Conservation (phyloP, 306 rosid genomes). For the Biancaea sappan region DNA sequence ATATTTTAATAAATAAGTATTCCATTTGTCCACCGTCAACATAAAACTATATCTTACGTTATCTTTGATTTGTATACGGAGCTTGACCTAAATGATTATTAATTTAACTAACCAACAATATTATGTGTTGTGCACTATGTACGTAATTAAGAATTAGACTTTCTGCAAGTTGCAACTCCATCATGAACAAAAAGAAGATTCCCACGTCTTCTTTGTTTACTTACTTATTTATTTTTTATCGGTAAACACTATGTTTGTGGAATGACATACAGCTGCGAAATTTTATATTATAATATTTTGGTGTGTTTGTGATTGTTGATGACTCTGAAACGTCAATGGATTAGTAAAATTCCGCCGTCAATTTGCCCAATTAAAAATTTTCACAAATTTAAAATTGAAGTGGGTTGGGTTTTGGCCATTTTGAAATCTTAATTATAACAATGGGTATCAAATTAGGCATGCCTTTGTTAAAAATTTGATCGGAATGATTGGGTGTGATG, state of each 20-base stretch:
- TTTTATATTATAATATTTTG: background rate
- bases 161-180: constrained; percentile 37
- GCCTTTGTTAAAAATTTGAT: no score
- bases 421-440: no score
- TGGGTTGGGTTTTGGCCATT: background rate
- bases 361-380: background rate
- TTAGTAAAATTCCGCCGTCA: background rate
- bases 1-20: background rate
- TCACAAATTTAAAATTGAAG: no score
- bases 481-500: no score
- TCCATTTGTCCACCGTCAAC: constrained; percentile 35
- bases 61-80: constrained; percentile 9
- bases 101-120: background rate
- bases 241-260: background rate
- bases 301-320: background rate
- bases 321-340: background rate
- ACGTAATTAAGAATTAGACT: background rate
- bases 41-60: background rate
- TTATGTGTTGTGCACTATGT: constrained; percentile 15
- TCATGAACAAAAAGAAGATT: constrained; percentile 20
- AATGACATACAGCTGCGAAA: background rate
- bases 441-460: no score
- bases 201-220: background rate
- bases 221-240: background rate
- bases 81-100: constrained; percentile 36